These are phyloP conservation scores for Russula brevipes DNA, from an alignment of 768 basidiomycete species.

Conservation along the genomic window DNA sequence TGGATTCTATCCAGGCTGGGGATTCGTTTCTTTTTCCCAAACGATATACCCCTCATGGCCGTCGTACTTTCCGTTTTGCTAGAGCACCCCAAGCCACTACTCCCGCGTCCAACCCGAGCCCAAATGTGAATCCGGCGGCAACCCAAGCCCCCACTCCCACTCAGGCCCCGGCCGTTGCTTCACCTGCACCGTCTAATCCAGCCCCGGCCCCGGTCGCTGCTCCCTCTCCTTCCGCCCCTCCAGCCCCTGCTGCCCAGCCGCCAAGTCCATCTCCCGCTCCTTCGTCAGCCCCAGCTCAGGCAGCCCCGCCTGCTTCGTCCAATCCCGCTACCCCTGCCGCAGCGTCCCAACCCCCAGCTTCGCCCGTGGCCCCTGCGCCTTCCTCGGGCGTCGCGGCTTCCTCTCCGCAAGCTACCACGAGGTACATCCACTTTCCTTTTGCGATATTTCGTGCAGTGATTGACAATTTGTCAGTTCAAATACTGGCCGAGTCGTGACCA, in stretches of 20 bases:
- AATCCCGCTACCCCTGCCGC: background rate
- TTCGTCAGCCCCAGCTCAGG: background rate
- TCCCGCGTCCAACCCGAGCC: background rate
- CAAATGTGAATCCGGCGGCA: background rate
- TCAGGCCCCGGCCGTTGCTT: background rate
- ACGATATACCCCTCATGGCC: background rate
- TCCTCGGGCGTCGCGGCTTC: background rate
- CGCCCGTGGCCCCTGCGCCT: background rate
- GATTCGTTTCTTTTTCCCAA: background rate
- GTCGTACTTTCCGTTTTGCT: constrained; percentile 2
- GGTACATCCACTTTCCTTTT: background rate
- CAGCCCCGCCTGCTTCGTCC: background rate
- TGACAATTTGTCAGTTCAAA: constrained; percentile 1
- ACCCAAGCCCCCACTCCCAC: background rate
- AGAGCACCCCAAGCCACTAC: background rate
- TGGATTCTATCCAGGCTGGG: constrained; percentile 4
- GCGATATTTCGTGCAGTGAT: background rate
- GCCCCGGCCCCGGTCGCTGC: background rate
- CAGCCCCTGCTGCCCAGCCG: background rate
- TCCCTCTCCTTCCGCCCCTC: background rate
- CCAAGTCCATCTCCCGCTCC: background rate
- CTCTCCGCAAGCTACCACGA: background rate
- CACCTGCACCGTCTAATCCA: background rate
- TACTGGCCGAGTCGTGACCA: background rate
- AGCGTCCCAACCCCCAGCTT: background rate